phyloP scores from a whole-genome alignment of 192 early-diverging fungal genomes.

The Irineochytrium annulatum region DNA sequence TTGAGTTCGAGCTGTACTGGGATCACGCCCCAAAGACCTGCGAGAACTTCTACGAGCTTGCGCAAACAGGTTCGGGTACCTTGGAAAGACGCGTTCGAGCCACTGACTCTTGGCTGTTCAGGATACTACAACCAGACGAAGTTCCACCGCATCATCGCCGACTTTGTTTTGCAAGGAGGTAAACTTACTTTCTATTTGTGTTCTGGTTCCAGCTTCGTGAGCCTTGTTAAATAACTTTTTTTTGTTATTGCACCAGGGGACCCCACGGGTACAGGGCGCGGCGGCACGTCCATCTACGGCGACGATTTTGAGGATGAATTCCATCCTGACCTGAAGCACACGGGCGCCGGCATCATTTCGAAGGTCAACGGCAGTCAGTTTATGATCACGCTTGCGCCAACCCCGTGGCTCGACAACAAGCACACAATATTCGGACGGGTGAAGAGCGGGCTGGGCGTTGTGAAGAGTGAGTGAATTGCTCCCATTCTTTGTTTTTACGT shows the following conservation, averaged over 20 bases:
- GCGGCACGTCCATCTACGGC: conserved; percentile 79
- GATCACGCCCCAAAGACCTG: conserved; percentile 73
- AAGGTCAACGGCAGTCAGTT: conserved; percentile 71
- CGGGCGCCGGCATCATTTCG: conserved; percentile 82
- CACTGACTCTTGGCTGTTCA: too few species aligned
- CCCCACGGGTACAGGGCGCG: conserved; percentile 84
- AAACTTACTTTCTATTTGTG: background rate
- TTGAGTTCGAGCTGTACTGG: conserved; percentile 81
- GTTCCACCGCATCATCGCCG: conserved; percentile 77
- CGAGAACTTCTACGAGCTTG: conserved; percentile 80
- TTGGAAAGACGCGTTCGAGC: too few species aligned
- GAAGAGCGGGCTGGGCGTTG: conserved; percentile 71
- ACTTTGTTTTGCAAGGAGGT: conserved; percentile 97
- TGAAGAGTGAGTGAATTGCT: conserved; percentile 82
- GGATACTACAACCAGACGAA: conserved; percentile 79
- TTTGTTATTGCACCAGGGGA: conserved; percentile 54
- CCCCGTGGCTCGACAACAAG: conserved; percentile 86
- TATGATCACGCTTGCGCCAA: conserved; percentile 88
- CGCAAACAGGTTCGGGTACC: conserved; percentile 11
- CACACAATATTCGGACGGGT: conserved; percentile 90
- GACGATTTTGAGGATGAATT: conserved; percentile 84
- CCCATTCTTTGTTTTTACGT: too few species aligned
- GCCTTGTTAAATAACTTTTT: conserved; percentile 8
- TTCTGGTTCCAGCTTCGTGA: conserved; percentile 2
- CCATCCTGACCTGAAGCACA: conserved; percentile 67